These are phyloP conservation scores for Thalassiosira ordinaria DNA, from an alignment of 352 stramenopile genomes.

Conservation along the genomic window DNA sequence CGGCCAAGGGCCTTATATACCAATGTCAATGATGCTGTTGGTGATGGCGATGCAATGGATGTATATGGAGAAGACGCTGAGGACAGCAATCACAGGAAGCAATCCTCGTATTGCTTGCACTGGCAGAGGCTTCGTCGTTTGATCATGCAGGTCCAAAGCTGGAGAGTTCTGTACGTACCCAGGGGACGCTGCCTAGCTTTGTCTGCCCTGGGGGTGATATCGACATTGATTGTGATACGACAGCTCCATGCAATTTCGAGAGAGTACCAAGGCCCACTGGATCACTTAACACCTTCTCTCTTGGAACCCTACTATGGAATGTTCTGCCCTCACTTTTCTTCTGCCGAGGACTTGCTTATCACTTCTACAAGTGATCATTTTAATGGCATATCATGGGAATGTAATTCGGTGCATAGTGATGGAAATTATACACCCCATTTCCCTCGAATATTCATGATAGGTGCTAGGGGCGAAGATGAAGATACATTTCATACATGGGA, in stretches of 20 bases:
- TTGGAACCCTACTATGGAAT: conserved; percentile 39
- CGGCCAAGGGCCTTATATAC: too few species aligned
- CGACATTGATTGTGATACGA: background rate
- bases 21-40: too few species aligned
- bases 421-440: background rate
- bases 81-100: too few species aligned
- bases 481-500: conserved; percentile 45
- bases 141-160: too few species aligned
- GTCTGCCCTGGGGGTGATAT: too few species aligned
- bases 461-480: conserved; percentile 36
- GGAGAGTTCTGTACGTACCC: too few species aligned
- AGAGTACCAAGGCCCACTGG: conserved; percentile 52
- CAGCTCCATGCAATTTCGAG: conserved; percentile 39
- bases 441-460: conserved; percentile 58
- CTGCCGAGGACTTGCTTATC: background rate
- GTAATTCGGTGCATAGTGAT: background rate
- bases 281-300: conserved; percentile 35
- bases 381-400: conserved; percentile 25
- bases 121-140: too few species aligned
- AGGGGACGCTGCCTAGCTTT: too few species aligned
- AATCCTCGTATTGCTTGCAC: too few species aligned
- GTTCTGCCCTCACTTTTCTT: conserved; percentile 39
- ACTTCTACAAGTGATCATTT: background rate
- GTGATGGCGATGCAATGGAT: too few species aligned
- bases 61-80: too few species aligned